A percentile compares a stretch with the other conserved stretches of the same genome.
These are phyloP conservation scores for Parietaria judaica DNA, from an alignment of 306 rosid genomes.

Conservation along the genomic window DNA sequence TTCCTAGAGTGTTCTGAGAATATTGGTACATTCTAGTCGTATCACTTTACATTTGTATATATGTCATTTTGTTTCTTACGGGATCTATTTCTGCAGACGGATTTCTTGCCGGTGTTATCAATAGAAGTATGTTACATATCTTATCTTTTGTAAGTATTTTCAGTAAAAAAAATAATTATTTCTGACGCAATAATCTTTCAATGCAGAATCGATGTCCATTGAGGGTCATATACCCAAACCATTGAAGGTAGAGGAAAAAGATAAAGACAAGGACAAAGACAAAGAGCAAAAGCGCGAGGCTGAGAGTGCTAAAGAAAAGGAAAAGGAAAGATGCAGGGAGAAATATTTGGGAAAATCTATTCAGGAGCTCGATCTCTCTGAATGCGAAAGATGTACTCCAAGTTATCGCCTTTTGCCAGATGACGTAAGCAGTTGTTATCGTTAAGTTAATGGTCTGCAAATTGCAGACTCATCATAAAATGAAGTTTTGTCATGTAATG, in stretches of 20 bases:
- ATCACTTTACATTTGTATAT: constrained; percentile 6
- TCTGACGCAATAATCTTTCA: constrained; percentile 23
- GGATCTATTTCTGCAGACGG: constrained; percentile 72
- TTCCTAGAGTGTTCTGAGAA: constrained; percentile 84
- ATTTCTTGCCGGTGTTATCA: constrained; percentile 85
- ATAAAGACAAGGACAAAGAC: constrained; percentile 24
- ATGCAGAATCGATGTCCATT: constrained; percentile 61
- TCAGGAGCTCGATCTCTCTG: constrained; percentile 94
- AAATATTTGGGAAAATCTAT: constrained; percentile 82
- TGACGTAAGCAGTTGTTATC: constrained; percentile 40
- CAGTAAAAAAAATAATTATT: not conserved
- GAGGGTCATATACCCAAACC: constrained; percentile 60
- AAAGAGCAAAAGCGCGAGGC: constrained; percentile 63
- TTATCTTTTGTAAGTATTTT: constrained; percentile 13
- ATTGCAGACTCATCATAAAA: constrained; percentile 5
- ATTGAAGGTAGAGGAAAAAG: constrained; percentile 70
- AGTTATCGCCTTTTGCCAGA: constrained; percentile 93
- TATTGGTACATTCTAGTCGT: constrained; percentile 48
- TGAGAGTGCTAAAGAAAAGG: constrained; percentile 66
- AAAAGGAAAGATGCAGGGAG: constrained; percentile 76
- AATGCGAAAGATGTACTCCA: constrained; percentile 78
- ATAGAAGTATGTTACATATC: constrained; percentile 59
- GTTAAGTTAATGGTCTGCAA: constrained; percentile 4
- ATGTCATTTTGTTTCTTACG: constrained; percentile 25
- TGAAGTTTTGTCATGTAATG: constrained; percentile 21